Conservation (phyloP, 1,284 basidiomycete species). For the Somion occarium region DNA sequence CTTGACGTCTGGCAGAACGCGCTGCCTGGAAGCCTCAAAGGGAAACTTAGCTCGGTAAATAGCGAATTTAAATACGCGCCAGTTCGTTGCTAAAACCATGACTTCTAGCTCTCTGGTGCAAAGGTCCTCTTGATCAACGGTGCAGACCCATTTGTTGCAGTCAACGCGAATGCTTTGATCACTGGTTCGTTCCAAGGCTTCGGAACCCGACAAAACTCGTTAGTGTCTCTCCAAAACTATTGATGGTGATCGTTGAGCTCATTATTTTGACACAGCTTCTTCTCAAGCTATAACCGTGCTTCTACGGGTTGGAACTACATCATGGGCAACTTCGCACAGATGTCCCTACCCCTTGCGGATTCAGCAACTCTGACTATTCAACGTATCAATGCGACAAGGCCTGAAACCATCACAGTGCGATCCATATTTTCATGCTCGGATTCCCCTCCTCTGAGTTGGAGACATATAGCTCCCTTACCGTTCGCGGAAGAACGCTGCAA, state of each 20-base stretch:
- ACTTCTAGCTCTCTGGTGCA: slow-evolving; percentile 46
- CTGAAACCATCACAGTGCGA: slow-evolving; percentile 42
- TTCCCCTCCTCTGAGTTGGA: not conserved
- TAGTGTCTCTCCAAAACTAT: slow-evolving; percentile 3
- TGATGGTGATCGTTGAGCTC: slow-evolving; percentile 1
- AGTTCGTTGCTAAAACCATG: not conserved
- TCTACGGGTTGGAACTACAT: slow-evolving; percentile 48
- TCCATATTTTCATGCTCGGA: not conserved
- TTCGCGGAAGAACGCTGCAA: slow-evolving; percentile 41
- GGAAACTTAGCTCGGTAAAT: slow-evolving; percentile 42
- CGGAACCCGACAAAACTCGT: slow-evolving; percentile 46
- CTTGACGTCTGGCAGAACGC: slow-evolving; percentile 51
- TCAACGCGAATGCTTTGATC: slow-evolving; percentile 45
- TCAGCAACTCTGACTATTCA: slow-evolving; percentile 45
- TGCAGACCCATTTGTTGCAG: slow-evolving; percentile 46
- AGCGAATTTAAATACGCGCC: too few relatives aligned
- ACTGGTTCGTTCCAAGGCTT: slow-evolving; percentile 39
- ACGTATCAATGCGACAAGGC: slow-evolving; percentile 34
- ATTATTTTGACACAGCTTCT: slow-evolving; percentile 31
- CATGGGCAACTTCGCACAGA: slow-evolving; percentile 60
- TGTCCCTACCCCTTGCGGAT: slow-evolving; percentile 50
- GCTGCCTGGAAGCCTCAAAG: slow-evolving; percentile 43
- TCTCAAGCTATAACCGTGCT: slow-evolving; percentile 33
- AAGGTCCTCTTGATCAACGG: slow-evolving; percentile 51
- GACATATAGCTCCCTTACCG: slow-evolving; percentile 51